Conservation (phyloP, 1,284 basidiomycete species). For the Mycosarcoma mackinlayi region DNA sequence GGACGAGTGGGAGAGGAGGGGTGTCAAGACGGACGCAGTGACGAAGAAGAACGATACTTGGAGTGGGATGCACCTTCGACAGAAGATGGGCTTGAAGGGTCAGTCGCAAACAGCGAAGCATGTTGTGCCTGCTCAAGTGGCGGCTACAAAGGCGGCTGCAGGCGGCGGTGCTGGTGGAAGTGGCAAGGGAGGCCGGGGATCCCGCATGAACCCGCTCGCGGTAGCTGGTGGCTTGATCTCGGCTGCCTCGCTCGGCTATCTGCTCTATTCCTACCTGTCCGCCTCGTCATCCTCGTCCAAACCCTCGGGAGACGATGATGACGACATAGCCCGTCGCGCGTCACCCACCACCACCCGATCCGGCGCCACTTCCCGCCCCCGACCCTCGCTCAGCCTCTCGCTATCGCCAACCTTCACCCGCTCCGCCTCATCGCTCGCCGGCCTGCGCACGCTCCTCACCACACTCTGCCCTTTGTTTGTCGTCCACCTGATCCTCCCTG, state of each 20-base stretch:
- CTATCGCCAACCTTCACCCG: constrained; percentile 33
- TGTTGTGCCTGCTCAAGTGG: too few species aligned
- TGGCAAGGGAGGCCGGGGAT: constrained; percentile 3
- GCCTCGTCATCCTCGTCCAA: constrained; percentile 1
- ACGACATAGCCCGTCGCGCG: constrained; percentile 28
- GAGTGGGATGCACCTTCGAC: constrained; percentile 38
- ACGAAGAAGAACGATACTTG: not conserved
- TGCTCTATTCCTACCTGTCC: constrained; percentile 40
- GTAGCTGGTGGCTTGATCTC: constrained; percentile 35
- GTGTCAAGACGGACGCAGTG: not conserved
- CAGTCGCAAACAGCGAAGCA: not conserved
- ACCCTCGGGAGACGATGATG: constrained; percentile 5
- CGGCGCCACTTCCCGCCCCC: not conserved
- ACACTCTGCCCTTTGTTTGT: constrained; percentile 21
- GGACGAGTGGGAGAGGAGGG: constrained; percentile 33
- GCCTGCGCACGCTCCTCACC: constrained; percentile 22
- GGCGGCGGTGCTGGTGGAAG: not conserved
- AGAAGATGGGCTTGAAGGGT: constrained; percentile 14
- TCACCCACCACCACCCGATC: constrained; percentile 1
- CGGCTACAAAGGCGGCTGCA: not conserved
- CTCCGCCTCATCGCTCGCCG: not conserved
- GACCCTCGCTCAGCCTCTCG: constrained; percentile 29
- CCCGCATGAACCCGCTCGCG: constrained; percentile 22
- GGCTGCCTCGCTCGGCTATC: constrained; percentile 29
- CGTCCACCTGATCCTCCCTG: constrained; percentile 42